Evolutionary conservation across 495 filamentous ascomycete species (phyloP).

Genomic region (Hyaloscypha bicolor): DNA sequence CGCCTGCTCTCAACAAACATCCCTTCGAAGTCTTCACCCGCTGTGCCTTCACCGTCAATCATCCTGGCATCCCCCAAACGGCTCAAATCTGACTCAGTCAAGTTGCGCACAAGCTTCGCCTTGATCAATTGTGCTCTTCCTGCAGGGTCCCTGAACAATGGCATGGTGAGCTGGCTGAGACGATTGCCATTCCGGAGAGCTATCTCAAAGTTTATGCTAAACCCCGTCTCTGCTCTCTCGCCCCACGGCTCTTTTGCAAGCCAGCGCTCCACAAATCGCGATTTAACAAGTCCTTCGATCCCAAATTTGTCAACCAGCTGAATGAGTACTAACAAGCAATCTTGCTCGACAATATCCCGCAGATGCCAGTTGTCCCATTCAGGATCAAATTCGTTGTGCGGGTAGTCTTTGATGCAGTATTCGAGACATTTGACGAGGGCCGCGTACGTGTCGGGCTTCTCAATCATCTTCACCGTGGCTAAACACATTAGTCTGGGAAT

Average conservation of each 20-base stretch:
- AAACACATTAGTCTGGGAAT: conserved; percentile 20
- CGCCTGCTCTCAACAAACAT: conserved; percentile 38
- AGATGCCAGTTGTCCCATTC: conserved; percentile 54
- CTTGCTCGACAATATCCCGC: conserved; percentile 53
- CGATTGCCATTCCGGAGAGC: conserved; percentile 47
- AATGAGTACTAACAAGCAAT: conserved; percentile 49
- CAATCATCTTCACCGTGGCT: conserved; percentile 36
- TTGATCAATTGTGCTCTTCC: conserved; percentile 46
- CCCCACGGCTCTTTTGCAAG: conserved; percentile 59
- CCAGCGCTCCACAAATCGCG: conserved; percentile 57
- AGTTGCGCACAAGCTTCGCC: conserved; percentile 38
- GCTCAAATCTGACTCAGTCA: conserved; percentile 9
- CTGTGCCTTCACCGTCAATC: conserved; percentile 25
- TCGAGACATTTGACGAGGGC: conserved; percentile 56
- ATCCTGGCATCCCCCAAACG: conserved; percentile 13
- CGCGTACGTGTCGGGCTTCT: conserved; percentile 45
- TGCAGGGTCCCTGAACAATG: conserved; percentile 37
- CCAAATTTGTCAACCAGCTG: conserved; percentile 47
- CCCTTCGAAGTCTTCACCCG: conserved; percentile 30
- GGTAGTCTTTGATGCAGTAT: conserved; percentile 47
- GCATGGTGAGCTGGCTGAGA: conserved; percentile 46
- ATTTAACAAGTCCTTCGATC: conserved; percentile 45
- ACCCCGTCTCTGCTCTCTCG: conserved; percentile 39
- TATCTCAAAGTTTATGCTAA: conserved; percentile 44
- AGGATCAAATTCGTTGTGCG: conserved; percentile 48